Evolutionary conservation across 179 eudicot species (phyloP), one percentile per base, ranked within the genome.

Genomic region (Pouteria campechiana): DNA sequence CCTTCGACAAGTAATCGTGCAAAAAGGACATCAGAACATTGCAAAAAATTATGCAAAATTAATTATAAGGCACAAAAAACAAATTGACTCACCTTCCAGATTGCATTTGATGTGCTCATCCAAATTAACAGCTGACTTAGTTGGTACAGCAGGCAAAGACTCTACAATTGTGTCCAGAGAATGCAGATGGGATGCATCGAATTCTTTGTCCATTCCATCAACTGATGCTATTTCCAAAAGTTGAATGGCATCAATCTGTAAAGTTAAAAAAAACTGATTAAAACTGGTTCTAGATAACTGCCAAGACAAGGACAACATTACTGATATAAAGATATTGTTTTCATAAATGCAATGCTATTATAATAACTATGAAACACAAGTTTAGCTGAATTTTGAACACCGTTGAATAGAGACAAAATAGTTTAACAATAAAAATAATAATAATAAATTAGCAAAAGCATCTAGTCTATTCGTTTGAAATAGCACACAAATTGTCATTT

Each of bases 191-290:
- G 50, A 67, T 25, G 50, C 45, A 53, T 74, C 90, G 15, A 69
- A 46, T 41, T 83, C 96, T 48, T 57, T 75, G 35, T 72, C 77
- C 43, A 57, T 62, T 44, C 67, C 75, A 50, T 78, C 93, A 51
- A 58, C 63, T 46, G 80, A 53, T 48, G 79, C 72, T 17, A 55
- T 49, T 71, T 92, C 99, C 62, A 92, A 59, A 22, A 87, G 50
- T 60, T 88, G 82, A 28, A 83, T 46, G 52, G 81, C 67, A 52
- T 54, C 44, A 55, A 59, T 77, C 92, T 77, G 73, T n/a, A 32
- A 43, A 60, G 17, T 45, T 11, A 44, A 40, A 46, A 24, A 53
- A 29, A 29, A 17, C 30, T 13, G 7, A 36, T 37, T 50, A 6
- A 12, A 25, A 16, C 27, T n/a, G n/a, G n/a, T n/a, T n/a, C n/a